Evolutionary conservation across 176 grass and related monocot genomes (phyloP).

Genomic region (Guadua angustifolia): DNA sequence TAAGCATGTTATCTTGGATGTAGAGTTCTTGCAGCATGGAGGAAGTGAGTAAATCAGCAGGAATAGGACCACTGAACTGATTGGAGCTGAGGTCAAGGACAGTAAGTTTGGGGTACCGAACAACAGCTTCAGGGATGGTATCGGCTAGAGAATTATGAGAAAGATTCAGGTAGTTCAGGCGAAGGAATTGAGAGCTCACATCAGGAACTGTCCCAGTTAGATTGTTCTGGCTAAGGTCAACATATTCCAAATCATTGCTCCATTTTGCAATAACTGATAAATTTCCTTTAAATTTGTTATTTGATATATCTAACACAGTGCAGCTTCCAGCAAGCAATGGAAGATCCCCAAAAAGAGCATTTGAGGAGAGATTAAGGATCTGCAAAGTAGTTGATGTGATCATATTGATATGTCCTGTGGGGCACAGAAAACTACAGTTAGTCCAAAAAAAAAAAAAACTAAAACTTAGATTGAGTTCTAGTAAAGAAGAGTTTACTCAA

Average conservation of each 20-base stretch:
- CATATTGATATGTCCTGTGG: conserved; percentile 97
- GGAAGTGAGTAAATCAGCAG: conserved; percentile 62
- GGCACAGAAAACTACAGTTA: conserved; percentile 39
- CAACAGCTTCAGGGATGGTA: conserved; percentile 67
- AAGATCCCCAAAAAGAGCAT: conserved; percentile 84
- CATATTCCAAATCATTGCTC: conserved; percentile 80
- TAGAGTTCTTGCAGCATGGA: conserved; percentile 83
- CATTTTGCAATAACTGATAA: conserved; percentile 89
- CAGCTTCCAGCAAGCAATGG: conserved; percentile 91
- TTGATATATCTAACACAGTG: conserved; percentile 87
- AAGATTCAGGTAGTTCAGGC: conserved; percentile 84
- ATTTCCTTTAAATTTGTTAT: conserved; percentile 86
- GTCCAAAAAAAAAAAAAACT: not conserved
- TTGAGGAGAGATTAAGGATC: conserved; percentile 88
- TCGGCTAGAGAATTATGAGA: conserved; percentile 73
- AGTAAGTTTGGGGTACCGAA: conserved; percentile 84
- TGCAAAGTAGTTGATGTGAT: conserved; percentile 90
- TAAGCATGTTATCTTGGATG: conserved; percentile 74
- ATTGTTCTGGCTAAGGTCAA: conserved; percentile 88
- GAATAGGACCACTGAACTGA: conserved; percentile 70
- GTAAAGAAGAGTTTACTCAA: not conserved
- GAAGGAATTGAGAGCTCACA: conserved; percentile 83
- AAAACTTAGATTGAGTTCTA: not conserved
- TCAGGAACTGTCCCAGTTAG: conserved; percentile 75
- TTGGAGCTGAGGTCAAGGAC: conserved; percentile 88